Evolutionary conservation across 2,329 filamentous ascomycete genomes (phyloP).

Genomic region (Arthroderma sp.): DNA sequence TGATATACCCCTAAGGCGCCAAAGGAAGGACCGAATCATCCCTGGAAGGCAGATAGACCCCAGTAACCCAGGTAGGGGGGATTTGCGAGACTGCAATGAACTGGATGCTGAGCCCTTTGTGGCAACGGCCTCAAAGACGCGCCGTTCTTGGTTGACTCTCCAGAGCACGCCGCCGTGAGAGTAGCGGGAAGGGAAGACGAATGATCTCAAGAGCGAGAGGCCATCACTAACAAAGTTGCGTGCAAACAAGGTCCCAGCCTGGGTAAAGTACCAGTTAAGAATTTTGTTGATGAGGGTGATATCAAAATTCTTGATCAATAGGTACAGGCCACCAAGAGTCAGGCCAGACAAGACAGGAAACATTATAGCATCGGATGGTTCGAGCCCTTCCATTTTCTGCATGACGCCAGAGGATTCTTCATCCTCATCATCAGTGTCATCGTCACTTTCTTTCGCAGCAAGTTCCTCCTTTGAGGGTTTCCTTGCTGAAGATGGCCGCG

Average conservation of each 20-base stretch:
- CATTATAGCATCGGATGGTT: constrained; percentile 67
- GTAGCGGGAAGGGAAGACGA: constrained; percentile 65
- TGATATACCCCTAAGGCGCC: constrained; percentile 36
- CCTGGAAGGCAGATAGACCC: constrained; percentile 35
- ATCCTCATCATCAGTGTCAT: constrained; percentile 34
- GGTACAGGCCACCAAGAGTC: constrained; percentile 65
- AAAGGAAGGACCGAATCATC: constrained; percentile 27
- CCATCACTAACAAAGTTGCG: constrained; percentile 60
- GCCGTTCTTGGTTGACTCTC: constrained; percentile 24
- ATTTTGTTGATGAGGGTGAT: constrained; percentile 69
- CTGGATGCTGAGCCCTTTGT: constrained; percentile 5
- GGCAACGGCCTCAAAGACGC: constrained; percentile 16
- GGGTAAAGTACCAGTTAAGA: constrained; percentile 69
- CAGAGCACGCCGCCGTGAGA: constrained; percentile 38
- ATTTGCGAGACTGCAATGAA: constrained; percentile 18
- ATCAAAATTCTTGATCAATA: constrained; percentile 80
- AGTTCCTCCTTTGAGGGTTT: constrained; percentile 42
- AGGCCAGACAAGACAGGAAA: constrained; percentile 67
- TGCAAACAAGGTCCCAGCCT: constrained; percentile 65
- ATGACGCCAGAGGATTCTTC: constrained; percentile 41
- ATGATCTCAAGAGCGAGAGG: constrained; percentile 49
- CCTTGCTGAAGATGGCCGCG: constrained; percentile 66
- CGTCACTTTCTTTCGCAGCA: constrained; percentile 16
- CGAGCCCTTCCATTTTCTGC: constrained; percentile 54
- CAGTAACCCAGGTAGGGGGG: constrained; percentile 41